Evolutionary conservation across 257 asterid genomes (phyloP).

Genomic region (Lithospermum erythrorhizon): DNA sequence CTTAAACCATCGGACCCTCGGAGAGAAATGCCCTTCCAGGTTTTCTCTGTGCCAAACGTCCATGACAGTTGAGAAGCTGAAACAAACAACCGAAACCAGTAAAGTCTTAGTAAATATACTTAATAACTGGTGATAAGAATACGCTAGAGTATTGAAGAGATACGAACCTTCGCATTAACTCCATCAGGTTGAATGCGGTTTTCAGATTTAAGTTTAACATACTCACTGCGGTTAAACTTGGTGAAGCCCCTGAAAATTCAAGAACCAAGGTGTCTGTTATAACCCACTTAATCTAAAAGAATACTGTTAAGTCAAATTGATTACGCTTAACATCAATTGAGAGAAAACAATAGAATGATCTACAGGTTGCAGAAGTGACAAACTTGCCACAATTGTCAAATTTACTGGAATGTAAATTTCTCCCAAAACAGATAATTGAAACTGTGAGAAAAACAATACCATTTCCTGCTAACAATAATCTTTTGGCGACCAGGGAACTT

Average conservation of each 20-base stretch:
- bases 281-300: background rate
- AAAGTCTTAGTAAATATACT: too few relatives aligned
- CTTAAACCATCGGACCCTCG: background rate
- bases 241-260: conserved; percentile 3
- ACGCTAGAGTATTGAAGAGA: background rate
- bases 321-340: too few relatives aligned
- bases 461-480: conserved; percentile 6
- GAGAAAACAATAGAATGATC: too few relatives aligned
- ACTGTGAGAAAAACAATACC: background rate
- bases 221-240: conserved; percentile 3
- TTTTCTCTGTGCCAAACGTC: background rate
- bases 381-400: too few relatives aligned
- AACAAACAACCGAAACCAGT: background rate
- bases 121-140: background rate
- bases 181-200: conserved; percentile 4
- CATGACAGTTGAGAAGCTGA: conserved; percentile 3
- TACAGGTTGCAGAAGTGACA: too few relatives aligned
- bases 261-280: background rate
- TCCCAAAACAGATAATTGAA: too few relatives aligned
- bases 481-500: conserved; percentile 8
- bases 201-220: background rate
- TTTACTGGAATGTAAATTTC: too few relatives aligned
- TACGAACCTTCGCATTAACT: conserved; percentile 3
- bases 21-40: conserved; percentile 1
- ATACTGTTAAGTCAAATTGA: too few relatives aligned